A percentile compares a stretch with the other conserved stretches of the same genome.
phyloP scores from a whole-genome alignment of 192 early-diverging fungal genomes.

The Coemansia sp. region DNA sequence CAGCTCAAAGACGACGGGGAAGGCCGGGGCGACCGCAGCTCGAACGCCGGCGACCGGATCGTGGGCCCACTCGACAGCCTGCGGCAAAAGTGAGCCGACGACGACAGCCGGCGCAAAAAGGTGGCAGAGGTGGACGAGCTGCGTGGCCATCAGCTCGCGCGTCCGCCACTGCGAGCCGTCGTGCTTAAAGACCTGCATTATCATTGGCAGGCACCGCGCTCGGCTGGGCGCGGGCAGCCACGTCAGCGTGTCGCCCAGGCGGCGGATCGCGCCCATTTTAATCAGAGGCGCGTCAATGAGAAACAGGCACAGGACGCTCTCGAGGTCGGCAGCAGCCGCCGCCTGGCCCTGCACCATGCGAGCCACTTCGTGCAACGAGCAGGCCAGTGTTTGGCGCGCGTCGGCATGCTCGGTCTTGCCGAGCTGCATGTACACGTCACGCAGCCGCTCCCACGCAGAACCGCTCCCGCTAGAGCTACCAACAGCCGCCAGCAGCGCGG shows the following conservation, averaged over 20 bases:
- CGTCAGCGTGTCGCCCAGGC: conserved; percentile 68
- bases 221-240: conserved; percentile 65
- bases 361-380: conserved; percentile 59
- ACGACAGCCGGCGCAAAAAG: conserved; percentile 65
- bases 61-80: conserved; percentile 62
- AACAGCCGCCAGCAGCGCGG: conserved; percentile 43
- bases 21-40: conserved; percentile 52
- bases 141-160: conserved; percentile 70
- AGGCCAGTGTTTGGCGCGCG: conserved; percentile 54
- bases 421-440: conserved; percentile 55
- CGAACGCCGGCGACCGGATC: conserved; percentile 63
- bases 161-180: conserved; percentile 75
- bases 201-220: conserved; percentile 67
- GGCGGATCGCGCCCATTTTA: conserved; percentile 70
- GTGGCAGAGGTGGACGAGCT: conserved; percentile 66
- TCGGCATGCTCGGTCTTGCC: conserved; percentile 56
- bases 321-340: conserved; percentile 40
- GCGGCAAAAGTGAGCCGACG: conserved; percentile 68
- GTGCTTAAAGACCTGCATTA: conserved; percentile 70
- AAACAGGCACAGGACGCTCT: conserved; percentile 54
- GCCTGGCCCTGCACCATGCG: conserved; percentile 28
- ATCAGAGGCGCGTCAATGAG: conserved; percentile 61
- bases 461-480: conserved; percentile 6
- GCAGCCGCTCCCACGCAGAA: conserved; percentile 52
- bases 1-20: conserved; percentile 53